Evolutionary conservation across 2,329 filamentous ascomycete species (phyloP).

Genomic region (Verticillium isaacii): DNA sequence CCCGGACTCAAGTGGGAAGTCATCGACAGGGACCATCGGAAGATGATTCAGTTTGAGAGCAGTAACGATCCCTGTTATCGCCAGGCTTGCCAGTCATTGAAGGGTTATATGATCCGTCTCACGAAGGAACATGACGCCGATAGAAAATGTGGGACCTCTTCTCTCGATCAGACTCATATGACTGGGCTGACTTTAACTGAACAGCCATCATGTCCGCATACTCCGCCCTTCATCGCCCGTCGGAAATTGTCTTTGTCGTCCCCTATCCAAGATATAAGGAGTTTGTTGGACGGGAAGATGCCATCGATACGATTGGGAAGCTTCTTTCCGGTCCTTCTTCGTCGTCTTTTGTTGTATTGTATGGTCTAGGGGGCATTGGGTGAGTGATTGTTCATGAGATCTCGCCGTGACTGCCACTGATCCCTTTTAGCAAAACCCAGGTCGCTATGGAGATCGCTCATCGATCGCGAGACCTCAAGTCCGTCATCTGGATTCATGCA

Average conservation of each 20-base stretch:
- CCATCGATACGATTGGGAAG: background rate
- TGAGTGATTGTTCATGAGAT: background rate
- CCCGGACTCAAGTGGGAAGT: slow-evolving; percentile 1
- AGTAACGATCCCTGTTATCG: background rate
- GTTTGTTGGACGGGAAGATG: background rate
- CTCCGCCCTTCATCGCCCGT: background rate
- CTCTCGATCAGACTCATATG: background rate
- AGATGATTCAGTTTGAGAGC: background rate
- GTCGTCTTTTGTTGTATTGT: background rate
- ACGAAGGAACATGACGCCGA: background rate
- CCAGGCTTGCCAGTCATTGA: background rate
- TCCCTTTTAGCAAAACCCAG: background rate
- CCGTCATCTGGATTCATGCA: slow-evolving; percentile 1
- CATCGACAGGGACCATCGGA: slow-evolving; percentile 1
- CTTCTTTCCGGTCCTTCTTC: background rate
- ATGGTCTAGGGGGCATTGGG: background rate
- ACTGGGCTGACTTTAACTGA: background rate
- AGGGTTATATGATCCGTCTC: background rate
- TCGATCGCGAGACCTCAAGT: background rate
- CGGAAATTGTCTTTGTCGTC: background rate
- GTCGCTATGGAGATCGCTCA: background rate
- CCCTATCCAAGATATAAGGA: background rate
- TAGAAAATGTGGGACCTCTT: background rate
- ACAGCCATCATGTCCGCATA: slow-evolving; percentile 1
- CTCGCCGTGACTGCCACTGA: background rate